A percentile compares a stretch with the other conserved stretches of the same genome.
Conservation (phyloP, 2,329 filamentous ascomycete genomes). For the Aspergillus bombycis region DNA sequence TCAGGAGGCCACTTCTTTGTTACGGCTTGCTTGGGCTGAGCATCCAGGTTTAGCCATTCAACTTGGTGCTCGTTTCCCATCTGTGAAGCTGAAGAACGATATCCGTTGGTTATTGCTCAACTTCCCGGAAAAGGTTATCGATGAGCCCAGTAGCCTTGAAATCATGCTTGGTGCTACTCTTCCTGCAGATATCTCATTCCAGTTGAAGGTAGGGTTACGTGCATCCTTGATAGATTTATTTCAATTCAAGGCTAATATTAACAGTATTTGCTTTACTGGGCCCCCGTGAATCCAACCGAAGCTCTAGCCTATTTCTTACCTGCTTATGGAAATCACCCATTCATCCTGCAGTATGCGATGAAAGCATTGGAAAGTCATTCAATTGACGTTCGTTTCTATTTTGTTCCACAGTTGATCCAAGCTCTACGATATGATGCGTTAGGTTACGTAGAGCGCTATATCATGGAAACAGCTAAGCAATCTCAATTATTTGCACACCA, state of each 20-base stretch:
- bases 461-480: constrained; percentile 93
- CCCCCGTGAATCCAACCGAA: constrained; percentile 86
- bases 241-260: constrained; percentile 12
- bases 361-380: constrained; percentile 89
- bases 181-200: constrained; percentile 77
- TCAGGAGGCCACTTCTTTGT: constrained; percentile 63
- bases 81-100: constrained; percentile 70
- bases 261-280: constrained; percentile 90
- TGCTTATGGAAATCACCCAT: constrained; percentile 86
- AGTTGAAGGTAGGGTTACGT: constrained; percentile 69
- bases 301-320: constrained; percentile 93
- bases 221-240: background rate
- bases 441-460: constrained; percentile 95
- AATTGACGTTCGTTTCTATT: constrained; percentile 98
- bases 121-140: constrained; percentile 79
- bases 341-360: constrained; percentile 96
- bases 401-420: constrained; percentile 97
- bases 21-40: constrained; percentile 85
- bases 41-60: constrained; percentile 86
- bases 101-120: constrained; percentile 79
- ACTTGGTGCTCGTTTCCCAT: constrained; percentile 77
- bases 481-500: constrained; percentile 99
- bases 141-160: constrained; percentile 80
- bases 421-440: constrained; percentile 88
- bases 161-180: constrained; percentile 77